Conservation (phyloP, 1,284 basidiomycete species). For the Thelephora terrestris region DNA sequence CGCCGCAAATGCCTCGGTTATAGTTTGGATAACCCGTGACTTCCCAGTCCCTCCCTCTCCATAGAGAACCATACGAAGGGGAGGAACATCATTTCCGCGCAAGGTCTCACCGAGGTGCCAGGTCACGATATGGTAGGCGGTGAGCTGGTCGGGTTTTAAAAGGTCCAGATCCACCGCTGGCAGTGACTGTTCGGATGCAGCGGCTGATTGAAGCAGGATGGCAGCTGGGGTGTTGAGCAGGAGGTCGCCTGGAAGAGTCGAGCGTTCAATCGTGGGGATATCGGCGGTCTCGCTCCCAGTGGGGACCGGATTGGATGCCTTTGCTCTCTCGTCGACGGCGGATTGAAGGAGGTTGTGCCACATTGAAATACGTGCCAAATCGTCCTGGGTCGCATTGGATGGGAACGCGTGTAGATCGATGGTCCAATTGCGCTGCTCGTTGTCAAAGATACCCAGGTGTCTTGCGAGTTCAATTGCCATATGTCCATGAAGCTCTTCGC, state of each 20-base stretch:
- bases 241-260: background rate
- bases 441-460: slow-evolving; percentile 1
- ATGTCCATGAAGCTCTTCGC: slow-evolving; percentile 8
- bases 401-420: too few relatives aligned
- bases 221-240: background rate
- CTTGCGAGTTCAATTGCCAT: slow-evolving; percentile 9
- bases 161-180: background rate
- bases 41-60: slow-evolving; percentile 30
- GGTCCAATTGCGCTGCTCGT: background rate
- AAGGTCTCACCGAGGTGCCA: slow-evolving; percentile 19
- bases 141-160: slow-evolving; percentile 12
- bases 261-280: background rate
- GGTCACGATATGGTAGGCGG: slow-evolving; percentile 22
- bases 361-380: too few relatives aligned
- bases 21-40: slow-evolving; percentile 25
- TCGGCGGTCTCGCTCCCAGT: background rate
- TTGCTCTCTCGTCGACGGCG: too few relatives aligned
- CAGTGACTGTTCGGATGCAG: background rate
- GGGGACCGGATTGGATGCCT: too few relatives aligned
- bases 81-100: slow-evolving; percentile 11
- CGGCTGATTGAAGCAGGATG: background rate
- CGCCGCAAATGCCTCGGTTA: slow-evolving; percentile 17
- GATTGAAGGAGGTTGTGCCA: too few relatives aligned
- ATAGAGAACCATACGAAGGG: slow-evolving; percentile 21
- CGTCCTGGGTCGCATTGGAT: too few relatives aligned